Percentiles rank a stretch among this genome's conserved stretches.
phyloP scores from a whole-genome alignment of 169 alveolate species.

The Cryptosporidium xiaoi region DNA sequence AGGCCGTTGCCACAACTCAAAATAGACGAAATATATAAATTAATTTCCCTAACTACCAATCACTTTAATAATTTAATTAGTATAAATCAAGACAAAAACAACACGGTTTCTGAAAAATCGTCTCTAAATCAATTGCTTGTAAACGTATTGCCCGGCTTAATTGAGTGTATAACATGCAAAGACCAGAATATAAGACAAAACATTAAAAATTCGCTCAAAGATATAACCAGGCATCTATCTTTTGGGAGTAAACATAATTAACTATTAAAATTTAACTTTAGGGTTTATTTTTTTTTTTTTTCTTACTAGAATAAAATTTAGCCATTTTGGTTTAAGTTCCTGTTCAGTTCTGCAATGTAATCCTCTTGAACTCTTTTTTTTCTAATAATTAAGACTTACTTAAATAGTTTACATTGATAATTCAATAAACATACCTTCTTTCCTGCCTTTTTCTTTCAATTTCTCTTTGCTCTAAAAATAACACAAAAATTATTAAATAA shows the following conservation, averaged over 20 bases:
- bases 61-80: background rate
- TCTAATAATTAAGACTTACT: background rate
- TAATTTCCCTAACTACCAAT: background rate
- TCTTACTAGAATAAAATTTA: background rate
- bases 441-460: constrained; percentile 39
- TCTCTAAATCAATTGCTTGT: constrained; percentile 4
- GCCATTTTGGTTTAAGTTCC: too few relatives aligned
- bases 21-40: constrained; percentile 32
- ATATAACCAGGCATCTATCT: background rate
- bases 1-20: constrained; percentile 56
- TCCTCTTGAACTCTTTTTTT: background rate
- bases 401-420: background rate
- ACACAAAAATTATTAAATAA: background rate
- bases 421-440: constrained; percentile 33
- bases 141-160: constrained; percentile 18
- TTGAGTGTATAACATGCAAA: constrained; percentile 58
- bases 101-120: background rate
- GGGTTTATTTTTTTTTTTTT: background rate
- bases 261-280: background rate
- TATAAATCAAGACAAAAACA: background rate
- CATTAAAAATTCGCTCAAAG: constrained; percentile 4
- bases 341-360: background rate
- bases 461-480: constrained; percentile 10
- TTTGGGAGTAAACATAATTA: background rate
- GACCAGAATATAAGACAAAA: constrained; percentile 58